These are phyloP conservation scores for Penicillium crustosum DNA, from an alignment of 2,329 filamentous ascomycete genomes.

Conservation along the genomic window DNA sequence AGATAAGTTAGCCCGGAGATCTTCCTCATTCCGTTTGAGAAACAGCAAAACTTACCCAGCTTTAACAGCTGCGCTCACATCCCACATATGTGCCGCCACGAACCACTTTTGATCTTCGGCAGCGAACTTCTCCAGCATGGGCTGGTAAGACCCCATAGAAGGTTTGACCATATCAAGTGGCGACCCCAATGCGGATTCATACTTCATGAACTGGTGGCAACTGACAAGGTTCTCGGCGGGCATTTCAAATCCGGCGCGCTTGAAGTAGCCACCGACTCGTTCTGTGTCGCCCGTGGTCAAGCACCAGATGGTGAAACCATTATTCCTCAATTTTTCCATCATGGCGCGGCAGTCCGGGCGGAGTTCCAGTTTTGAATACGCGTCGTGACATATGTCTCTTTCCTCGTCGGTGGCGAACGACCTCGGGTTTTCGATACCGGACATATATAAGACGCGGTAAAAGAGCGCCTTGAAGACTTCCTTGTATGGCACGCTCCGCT, in stretches of 20 bases:
- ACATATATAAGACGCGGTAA: conserved; percentile 45
- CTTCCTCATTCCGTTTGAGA: not conserved
- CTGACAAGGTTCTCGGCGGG: conserved; percentile 52
- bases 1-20: not conserved
- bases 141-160: conserved; percentile 48
- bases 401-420: conserved; percentile 42
- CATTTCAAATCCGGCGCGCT: conserved; percentile 51
- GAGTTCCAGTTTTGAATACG: conserved; percentile 37
- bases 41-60: conserved; percentile 34
- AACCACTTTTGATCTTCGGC: conserved; percentile 52
- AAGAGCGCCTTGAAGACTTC: conserved; percentile 44
- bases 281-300: conserved; percentile 54
- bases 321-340: conserved; percentile 43
- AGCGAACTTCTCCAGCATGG: conserved; percentile 46
- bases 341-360: conserved; percentile 39
- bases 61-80: conserved; percentile 54
- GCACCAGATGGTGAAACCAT: conserved; percentile 55
- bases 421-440: conserved; percentile 43
- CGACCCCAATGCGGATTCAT: conserved; percentile 32
- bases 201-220: conserved; percentile 33
- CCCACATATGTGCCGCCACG: conserved; percentile 62
- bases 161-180: conserved; percentile 52
- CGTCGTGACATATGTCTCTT: conserved; percentile 37
- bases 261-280: conserved; percentile 55
- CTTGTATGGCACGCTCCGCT: conserved; percentile 43